Percentiles rank a stretch among this genome's conserved stretches.
These are phyloP conservation scores for Chrysosporium keratinophilum DNA, from an alignment of 2,329 filamentous ascomycete species.

Conservation along the genomic window DNA sequence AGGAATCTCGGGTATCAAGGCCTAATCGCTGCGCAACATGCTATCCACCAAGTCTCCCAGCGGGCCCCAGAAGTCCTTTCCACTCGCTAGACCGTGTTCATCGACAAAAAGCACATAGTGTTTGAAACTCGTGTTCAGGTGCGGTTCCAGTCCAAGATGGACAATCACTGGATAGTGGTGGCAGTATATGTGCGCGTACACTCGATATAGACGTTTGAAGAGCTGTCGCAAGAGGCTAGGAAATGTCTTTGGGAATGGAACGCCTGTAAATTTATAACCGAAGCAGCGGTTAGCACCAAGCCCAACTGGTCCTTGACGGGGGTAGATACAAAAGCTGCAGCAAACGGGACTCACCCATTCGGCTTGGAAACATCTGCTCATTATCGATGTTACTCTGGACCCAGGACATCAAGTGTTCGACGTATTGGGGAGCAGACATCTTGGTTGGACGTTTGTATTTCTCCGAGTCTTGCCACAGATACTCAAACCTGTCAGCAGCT, in stretches of 20 bases:
- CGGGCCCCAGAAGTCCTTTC: constrained; percentile 95
- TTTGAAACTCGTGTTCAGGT: constrained; percentile 98
- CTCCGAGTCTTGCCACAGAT: constrained; percentile 95
- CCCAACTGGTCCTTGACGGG: neutral
- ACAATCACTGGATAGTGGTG: constrained; percentile 97
- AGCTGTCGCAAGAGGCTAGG: constrained; percentile 81
- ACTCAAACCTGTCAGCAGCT: constrained; percentile 63
- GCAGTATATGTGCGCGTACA: constrained; percentile 99
- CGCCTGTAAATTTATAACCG: constrained; percentile 44
- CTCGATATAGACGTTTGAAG: constrained; percentile 97
- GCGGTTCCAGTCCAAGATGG: constrained; percentile 87
- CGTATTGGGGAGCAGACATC: constrained; percentile 94
- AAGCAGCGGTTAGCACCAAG: neutral
- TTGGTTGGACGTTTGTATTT: constrained; percentile 94
- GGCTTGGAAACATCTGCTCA: constrained; percentile 85
- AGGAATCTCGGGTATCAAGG: neutral
- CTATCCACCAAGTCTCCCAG: constrained; percentile 92
- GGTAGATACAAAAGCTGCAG: neutral
- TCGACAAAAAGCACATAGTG: constrained; percentile 98
- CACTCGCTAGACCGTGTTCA: constrained; percentile 83
- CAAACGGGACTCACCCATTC: constrained; percentile 53
- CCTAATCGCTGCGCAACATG: constrained; percentile 85
- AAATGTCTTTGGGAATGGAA: constrained; percentile 91
- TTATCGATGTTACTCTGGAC: constrained; percentile 93
- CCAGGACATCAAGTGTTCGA: constrained; percentile 96